Percentiles rank a stretch among this genome's conserved stretches.
Conservation (phyloP, 805 yeast species). For the Kluyveromyces nonfermentans region DNA sequence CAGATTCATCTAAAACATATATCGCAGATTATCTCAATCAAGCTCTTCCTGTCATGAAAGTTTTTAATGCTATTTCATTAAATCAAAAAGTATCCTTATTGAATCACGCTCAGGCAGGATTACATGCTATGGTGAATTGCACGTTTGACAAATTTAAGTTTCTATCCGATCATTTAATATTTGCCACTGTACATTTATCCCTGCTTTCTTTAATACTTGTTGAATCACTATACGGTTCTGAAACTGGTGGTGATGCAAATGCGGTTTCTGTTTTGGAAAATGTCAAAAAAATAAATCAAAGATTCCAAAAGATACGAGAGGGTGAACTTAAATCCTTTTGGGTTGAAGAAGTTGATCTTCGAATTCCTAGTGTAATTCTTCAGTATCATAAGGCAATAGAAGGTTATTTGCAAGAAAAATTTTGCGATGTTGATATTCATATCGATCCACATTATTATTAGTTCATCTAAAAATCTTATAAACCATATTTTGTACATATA, state of each 20-base stretch:
- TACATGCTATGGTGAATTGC: conserved; percentile 10
- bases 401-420: conserved; percentile 12
- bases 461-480: background rate
- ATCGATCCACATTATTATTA: conserved; percentile 1
- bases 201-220: conserved; percentile 8
- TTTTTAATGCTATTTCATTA: conserved; percentile 9
- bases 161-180: conserved; percentile 17
- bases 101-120: conserved; percentile 11
- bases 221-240: conserved; percentile 5
- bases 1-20: conserved; percentile 2
- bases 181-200: conserved; percentile 13
- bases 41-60: conserved; percentile 11
- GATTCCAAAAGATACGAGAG: conserved; percentile 17
- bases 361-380: conserved; percentile 18
- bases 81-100: conserved; percentile 9
- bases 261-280: conserved; percentile 7
- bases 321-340: conserved; percentile 20
- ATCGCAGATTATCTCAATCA: conserved; percentile 8
- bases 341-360: conserved; percentile 22
- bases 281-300: conserved; percentile 14
- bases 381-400: conserved; percentile 20
- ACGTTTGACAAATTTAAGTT: conserved; percentile 13
- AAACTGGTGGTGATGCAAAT: conserved; percentile 1
- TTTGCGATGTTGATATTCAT: conserved; percentile 9
- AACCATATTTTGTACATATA: conserved; percentile 25